These are phyloP conservation scores for Hypoxylon sp. DNA, from an alignment of 2,329 filamentous ascomycete species.

Conservation along the genomic window DNA sequence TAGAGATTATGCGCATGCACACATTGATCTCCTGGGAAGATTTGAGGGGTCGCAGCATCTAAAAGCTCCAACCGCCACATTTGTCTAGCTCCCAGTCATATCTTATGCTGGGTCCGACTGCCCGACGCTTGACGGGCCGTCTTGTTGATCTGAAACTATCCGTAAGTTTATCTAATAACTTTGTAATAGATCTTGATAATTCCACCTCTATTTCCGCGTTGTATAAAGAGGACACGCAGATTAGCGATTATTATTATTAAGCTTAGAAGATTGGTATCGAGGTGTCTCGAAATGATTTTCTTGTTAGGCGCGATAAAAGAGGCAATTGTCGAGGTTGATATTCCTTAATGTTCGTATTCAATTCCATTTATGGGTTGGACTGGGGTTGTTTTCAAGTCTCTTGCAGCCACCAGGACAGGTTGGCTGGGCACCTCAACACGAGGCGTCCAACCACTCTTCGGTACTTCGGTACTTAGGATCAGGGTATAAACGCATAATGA, in stretches of 20 bases:
- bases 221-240: slow-evolving; percentile 1
- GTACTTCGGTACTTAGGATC: slow-evolving; percentile 21
- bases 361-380: slow-evolving; percentile 35
- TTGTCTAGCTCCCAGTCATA: slow-evolving; percentile 4
- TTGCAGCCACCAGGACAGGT: slow-evolving; percentile 21
- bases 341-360: slow-evolving; percentile 38
- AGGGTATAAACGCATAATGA: slow-evolving; percentile 23
- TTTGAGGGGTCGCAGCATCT: slow-evolving; percentile 26
- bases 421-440: slow-evolving; percentile 32
- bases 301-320: slow-evolving; percentile 30
- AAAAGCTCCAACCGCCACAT: neutral
- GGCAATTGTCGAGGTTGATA: slow-evolving; percentile 22
- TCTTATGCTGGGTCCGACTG: slow-evolving; percentile 13
- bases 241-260: neutral
- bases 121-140: slow-evolving; percentile 19
- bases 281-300: slow-evolving; percentile 1
- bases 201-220: slow-evolving; percentile 5
- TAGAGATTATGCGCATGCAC: slow-evolving; percentile 4
- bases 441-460: slow-evolving; percentile 12
- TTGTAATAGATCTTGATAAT: neutral
- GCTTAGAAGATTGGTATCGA: neutral
- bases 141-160: slow-evolving; percentile 21
- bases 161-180: slow-evolving; percentile 19
- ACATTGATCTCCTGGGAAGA: slow-evolving; percentile 11
- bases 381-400: slow-evolving; percentile 24